Base-by-base conservation (phyloP, 2,329 filamentous ascomycete genomes). In the Dactylonectria estremocensis region DNA sequence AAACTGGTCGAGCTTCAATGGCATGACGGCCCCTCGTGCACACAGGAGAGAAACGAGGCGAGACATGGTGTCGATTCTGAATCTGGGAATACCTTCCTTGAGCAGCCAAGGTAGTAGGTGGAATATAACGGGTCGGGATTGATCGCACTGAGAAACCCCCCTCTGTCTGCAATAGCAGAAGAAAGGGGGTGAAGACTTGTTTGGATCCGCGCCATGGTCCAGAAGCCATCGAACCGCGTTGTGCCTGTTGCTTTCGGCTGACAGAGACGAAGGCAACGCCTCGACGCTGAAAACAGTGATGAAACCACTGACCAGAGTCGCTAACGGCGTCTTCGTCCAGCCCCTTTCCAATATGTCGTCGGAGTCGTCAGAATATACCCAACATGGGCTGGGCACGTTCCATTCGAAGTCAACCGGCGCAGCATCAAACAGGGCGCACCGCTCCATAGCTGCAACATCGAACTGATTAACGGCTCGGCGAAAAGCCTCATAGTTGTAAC, bases 301-400 rank as follows among this genome's bases (percentile, higher is more conserved):
- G 13, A 64, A 68, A 65, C 65, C 65, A 33, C 7, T 7, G 5
- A 70, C 11, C 3, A 69, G 2, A 28, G 13, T 13, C 11, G 1
- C 61, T 56, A 69, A 5, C 10, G 50, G 31, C 14, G 50, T 35
- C n/a, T n/a, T n/a, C n/a, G n/a, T n/a, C n/a, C n/a, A n/a, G n/a
- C n/a, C n/a, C n/a, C n/a, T n/a, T n/a, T n/a, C n/a, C n/a, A n/a
- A n/a, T n/a, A n/a, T n/a, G n/a, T n/a, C n/a, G n/a, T n/a, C n/a
- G n/a, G n/a, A n/a, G n/a, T n/a, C n/a, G n/a, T n/a, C n/a, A n/a
- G n/a, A n/a, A n/a, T n/a, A n/a, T n/a, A n/a, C n/a, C n/a, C n/a
- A n/a, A n/a, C n/a, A n/a, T n/a, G n/a, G n/a, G n/a, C n/a, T n/a
- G n/a, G n/a, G n/a, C 5, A 11, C n/a, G 16, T 35, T 16, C 28